Percentiles rank a stretch among this genome's conserved stretches.
These are phyloP conservation scores for Wallacemonas collosoma DNA, from an alignment of 208 protist genomes.

Conservation along the genomic window DNA sequence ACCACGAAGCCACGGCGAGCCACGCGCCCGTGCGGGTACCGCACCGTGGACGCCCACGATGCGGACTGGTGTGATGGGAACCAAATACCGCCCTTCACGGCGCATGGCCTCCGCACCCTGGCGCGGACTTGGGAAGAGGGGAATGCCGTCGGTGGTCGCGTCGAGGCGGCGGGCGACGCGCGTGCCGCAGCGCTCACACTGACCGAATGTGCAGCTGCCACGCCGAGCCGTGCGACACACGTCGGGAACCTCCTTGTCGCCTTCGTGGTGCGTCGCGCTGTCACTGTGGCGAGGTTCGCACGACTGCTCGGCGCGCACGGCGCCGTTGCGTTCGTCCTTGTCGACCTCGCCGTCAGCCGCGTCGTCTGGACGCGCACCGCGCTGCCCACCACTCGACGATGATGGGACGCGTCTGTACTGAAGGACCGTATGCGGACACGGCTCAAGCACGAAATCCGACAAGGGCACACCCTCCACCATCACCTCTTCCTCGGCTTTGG, in stretches of 20 bases:
- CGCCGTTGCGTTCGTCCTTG: background rate
- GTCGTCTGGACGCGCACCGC: background rate
- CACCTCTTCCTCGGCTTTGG: background rate
- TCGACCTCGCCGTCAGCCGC: background rate
- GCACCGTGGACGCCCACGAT: slow-evolving; percentile 49
- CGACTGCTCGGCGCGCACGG: background rate
- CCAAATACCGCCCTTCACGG: slow-evolving; percentile 30
- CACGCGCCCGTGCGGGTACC: slow-evolving; percentile 38
- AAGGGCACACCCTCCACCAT: background rate
- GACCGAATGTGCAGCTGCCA: background rate
- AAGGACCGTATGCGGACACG: slow-evolving; percentile 8
- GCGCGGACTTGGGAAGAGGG: background rate
- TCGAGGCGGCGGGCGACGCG: slow-evolving; percentile 34
- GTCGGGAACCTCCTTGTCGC: slow-evolving; percentile 11
- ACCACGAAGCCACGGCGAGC: slow-evolving; percentile 56
- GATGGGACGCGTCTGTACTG: background rate
- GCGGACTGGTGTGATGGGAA: slow-evolving; percentile 48
- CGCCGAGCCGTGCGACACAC: background rate
- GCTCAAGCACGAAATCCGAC: slow-evolving; percentile 1
- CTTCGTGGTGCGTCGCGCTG: slow-evolving; percentile 1
- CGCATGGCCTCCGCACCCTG: slow-evolving; percentile 4
- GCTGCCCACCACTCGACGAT: background rate
- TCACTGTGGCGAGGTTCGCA: background rate
- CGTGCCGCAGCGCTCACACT: slow-evolving; percentile 33
- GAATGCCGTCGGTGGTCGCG: slow-evolving; percentile 20